Percentiles rank a stretch among this genome's conserved stretches.
Evolutionary conservation across 2,329 filamentous ascomycete genomes (phyloP).

Genomic region (Colletotrichum navitas): DNA sequence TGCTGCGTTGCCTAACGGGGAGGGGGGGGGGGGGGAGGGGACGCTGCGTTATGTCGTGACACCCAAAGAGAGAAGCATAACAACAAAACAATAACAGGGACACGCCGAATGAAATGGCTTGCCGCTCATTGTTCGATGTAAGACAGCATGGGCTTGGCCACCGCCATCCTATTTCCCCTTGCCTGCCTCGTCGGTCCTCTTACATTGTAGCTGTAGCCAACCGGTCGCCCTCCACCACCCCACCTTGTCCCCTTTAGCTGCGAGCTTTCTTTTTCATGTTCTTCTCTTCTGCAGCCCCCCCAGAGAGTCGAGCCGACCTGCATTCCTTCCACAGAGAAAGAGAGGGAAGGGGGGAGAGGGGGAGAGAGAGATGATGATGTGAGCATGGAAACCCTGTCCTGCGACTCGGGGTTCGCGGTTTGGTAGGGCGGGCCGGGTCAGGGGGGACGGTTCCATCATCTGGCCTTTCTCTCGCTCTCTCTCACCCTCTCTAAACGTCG

Average conservation of each 20-base stretch:
- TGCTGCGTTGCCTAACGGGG: neutral
- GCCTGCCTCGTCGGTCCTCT: conserved; percentile 35
- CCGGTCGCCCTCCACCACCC: neutral
- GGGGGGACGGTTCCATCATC: conserved; percentile 25
- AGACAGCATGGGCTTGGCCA: conserved; percentile 19
- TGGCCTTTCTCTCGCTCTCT: neutral
- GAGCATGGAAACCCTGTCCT: neutral
- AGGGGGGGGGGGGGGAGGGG: neutral
- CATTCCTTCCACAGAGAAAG: neutral
- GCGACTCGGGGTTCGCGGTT: conserved; percentile 27
- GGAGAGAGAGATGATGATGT: neutral
- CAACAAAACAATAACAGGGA: conserved; percentile 13
- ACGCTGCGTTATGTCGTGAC: conserved; percentile 38
- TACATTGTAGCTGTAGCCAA: neutral
- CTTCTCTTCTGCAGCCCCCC: conserved; percentile 3
- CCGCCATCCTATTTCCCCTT: conserved; percentile 24
- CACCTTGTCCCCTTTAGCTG: neutral
- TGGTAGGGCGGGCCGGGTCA: conserved; percentile 32
- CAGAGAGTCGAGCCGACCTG: neutral
- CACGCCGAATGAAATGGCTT: conserved; percentile 5
- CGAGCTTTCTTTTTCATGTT: conserved; percentile 18
- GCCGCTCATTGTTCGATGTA: conserved; percentile 14
- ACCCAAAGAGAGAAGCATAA: conserved; percentile 15
- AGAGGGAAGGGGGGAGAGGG: neutral
- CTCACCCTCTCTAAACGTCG: neutral